A percentile compares a stretch with the other conserved stretches of the same genome.
These are phyloP conservation scores for Fraxinus greggii DNA, from an alignment of 305 asterid species.

Conservation along the genomic window DNA sequence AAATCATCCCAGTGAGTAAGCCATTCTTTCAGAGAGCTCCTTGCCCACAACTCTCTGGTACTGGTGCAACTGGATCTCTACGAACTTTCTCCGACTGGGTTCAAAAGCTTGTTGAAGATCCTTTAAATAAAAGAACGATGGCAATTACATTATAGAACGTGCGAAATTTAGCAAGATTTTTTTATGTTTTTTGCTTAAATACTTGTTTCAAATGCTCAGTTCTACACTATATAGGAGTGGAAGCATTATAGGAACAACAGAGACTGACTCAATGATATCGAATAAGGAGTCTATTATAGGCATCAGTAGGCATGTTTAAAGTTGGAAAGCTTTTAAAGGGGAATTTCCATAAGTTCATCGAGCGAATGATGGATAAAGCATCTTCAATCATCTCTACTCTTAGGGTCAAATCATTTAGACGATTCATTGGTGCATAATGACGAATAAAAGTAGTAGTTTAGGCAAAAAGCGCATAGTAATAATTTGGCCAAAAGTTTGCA, in stretches of 20 bases:
- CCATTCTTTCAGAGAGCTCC: conserved; percentile 78
- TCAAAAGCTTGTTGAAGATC: conserved; percentile 66
- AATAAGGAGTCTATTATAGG: neutral
- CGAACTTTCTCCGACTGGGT: conserved; percentile 45
- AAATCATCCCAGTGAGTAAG: conserved; percentile 56
- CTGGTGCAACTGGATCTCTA: conserved; percentile 58
- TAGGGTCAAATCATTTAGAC: neutral
- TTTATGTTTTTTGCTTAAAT: neutral
- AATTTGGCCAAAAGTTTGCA: neutral
- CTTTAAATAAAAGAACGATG: conserved; percentile 40
- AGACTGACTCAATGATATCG: neutral
- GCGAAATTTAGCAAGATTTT: neutral
- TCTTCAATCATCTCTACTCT: neutral
- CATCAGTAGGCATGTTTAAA: neutral
- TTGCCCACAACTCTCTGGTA: conserved; percentile 66
- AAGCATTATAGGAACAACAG: neutral
- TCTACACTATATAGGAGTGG: neutral
- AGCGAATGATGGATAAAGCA: neutral
- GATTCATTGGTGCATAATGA: neutral
- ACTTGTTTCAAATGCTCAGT: neutral
- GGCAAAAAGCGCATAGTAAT: neutral
- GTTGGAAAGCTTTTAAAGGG: neutral
- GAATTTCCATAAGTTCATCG: neutral
- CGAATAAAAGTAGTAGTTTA: neutral
- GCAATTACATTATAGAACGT: conserved; percentile 18